Evolutionary conservation across 441 rosid species (phyloP).

Genomic region (Adansonia gregorii): DNA sequence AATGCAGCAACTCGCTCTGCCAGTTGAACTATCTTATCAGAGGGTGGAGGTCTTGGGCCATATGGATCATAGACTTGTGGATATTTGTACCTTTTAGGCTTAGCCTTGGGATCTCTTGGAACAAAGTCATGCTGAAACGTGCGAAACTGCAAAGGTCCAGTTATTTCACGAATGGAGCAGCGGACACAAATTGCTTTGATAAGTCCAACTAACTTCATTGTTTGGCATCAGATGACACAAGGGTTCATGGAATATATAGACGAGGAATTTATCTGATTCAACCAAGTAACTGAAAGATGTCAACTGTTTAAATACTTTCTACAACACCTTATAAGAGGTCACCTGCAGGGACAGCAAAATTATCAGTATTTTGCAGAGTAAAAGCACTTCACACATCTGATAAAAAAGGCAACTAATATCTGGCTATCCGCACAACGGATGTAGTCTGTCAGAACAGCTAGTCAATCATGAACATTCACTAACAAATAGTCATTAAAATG

Average conservation of each 20-base stretch:
- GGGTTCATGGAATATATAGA: background rate
- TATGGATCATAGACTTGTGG: constrained; percentile 58
- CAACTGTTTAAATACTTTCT: background rate
- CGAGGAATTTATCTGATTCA: background rate
- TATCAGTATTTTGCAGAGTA: background rate
- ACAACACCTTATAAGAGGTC: background rate
- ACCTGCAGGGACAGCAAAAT: background rate
- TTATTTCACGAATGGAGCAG: constrained; percentile 30
- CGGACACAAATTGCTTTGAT: constrained; percentile 28
- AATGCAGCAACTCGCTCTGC: constrained; percentile 48
- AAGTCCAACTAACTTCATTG: constrained; percentile 39
- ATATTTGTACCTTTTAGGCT: constrained; percentile 51
- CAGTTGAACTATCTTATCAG: constrained; percentile 51
- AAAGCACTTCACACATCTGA: background rate
- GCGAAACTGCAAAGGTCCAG: constrained; percentile 47
- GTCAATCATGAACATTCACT: background rate
- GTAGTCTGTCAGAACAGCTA: background rate
- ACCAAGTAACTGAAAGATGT: background rate
- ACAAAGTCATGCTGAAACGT: constrained; percentile 54
- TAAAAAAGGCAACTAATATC: background rate
- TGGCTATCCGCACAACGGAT: background rate
- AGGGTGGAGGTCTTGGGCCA: constrained; percentile 59
- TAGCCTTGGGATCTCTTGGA: constrained; percentile 54
- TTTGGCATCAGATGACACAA: background rate
- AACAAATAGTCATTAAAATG: background rate